These are phyloP conservation scores for Tolypocladium tundrense DNA, from an alignment of 2,329 filamentous ascomycete species.

Conservation along the genomic window DNA sequence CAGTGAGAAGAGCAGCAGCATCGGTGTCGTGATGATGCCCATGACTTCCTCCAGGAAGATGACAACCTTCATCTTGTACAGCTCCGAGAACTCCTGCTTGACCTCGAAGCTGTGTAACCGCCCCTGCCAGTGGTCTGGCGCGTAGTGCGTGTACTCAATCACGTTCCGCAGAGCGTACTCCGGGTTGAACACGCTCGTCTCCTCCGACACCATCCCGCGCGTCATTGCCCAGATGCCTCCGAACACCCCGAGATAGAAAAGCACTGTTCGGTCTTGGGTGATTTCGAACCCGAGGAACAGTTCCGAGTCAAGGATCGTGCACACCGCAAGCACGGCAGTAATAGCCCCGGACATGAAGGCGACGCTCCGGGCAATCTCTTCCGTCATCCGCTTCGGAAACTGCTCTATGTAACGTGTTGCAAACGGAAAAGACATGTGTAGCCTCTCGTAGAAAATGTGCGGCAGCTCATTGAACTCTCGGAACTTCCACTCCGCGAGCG, in stretches of 20 bases:
- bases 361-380: constrained; percentile 74
- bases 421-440: constrained; percentile 92
- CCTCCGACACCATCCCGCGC: constrained; percentile 75
- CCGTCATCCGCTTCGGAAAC: constrained; percentile 90
- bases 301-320: constrained; percentile 82
- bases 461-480: constrained; percentile 95
- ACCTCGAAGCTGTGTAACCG: constrained; percentile 92
- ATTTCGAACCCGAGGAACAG: constrained; percentile 88
- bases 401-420: constrained; percentile 89
- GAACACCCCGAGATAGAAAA: constrained; percentile 83
- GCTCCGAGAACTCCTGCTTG: constrained; percentile 75
- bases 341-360: constrained; percentile 82
- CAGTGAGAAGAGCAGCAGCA: constrained; percentile 77
- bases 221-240: constrained; percentile 75
- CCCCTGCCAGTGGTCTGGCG: constrained; percentile 78
- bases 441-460: constrained; percentile 79
- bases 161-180: constrained; percentile 82
- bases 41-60: constrained; percentile 90
- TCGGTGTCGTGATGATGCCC: constrained; percentile 84
- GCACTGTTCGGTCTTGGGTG: constrained; percentile 73
- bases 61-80: constrained; percentile 86
- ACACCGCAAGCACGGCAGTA: constrained; percentile 72
- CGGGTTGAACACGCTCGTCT: constrained; percentile 83
- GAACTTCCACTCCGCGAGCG: constrained; percentile 94
- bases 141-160: constrained; percentile 86